These are phyloP conservation scores for Simplicillium sp. DNA, from an alignment of 2,329 filamentous ascomycete genomes.

Conservation along the genomic window DNA sequence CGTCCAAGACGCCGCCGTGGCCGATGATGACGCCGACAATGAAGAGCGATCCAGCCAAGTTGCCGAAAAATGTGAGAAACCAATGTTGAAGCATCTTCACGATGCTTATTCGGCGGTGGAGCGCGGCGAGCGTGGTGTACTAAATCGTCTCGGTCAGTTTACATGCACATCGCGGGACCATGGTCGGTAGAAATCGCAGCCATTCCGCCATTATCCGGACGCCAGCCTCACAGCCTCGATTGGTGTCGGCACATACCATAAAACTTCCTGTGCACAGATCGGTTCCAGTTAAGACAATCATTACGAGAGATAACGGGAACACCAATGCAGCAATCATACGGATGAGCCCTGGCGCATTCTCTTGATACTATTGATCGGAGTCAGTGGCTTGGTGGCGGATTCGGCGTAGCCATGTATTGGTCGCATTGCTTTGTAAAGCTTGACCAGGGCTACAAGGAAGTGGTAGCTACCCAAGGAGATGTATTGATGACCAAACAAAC, in stretches of 20 bases:
- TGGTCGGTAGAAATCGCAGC: too few species aligned
- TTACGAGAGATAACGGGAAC: slow-evolving; percentile 38
- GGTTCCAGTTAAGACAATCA: slow-evolving; percentile 37
- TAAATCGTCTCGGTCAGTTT: not conserved
- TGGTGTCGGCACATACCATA: slow-evolving; percentile 20
- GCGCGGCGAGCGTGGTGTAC: slow-evolving; percentile 10
- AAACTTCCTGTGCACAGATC: slow-evolving; percentile 38
- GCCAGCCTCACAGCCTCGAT: not conserved
- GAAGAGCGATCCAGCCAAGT: slow-evolving; percentile 35
- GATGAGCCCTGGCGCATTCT: slow-evolving; percentile 37
- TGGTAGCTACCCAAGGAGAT: slow-evolving; percentile 27
- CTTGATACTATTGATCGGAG: slow-evolving; percentile 19
- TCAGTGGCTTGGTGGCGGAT: not conserved
- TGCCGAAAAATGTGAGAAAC: slow-evolving; percentile 35
- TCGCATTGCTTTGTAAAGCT: not conserved
- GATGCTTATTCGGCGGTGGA: slow-evolving; percentile 7
- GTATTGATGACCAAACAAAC: slow-evolving; percentile 33
- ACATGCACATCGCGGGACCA: not conserved
- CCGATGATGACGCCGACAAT: slow-evolving; percentile 35
- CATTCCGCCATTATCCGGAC: too few species aligned
- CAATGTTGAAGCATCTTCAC: slow-evolving; percentile 17
- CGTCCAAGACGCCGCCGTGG: slow-evolving; percentile 35
- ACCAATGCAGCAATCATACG: slow-evolving; percentile 32
- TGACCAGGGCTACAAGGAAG: not conserved
- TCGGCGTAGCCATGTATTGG: too few species aligned